A percentile compares a stretch with the other conserved stretches of the same genome.
Evolutionary conservation across 2,329 filamentous ascomycete species (phyloP).

Genomic region (Cadophora gregata): DNA sequence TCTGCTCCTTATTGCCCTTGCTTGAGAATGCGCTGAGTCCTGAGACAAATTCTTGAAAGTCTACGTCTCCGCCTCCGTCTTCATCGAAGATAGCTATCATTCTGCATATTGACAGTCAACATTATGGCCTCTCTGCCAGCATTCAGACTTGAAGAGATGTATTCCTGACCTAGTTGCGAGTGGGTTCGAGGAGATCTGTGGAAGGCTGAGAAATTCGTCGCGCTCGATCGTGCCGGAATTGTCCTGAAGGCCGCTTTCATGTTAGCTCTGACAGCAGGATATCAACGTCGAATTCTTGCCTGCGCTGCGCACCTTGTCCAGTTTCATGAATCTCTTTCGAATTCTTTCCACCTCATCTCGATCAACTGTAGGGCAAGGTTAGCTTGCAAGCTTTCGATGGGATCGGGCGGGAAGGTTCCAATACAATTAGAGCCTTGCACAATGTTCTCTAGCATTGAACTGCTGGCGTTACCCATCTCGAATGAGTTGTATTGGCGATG

Average conservation of each 20-base stretch:
- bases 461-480: conserved; percentile 72
- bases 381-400: conserved; percentile 11
- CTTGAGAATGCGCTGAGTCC: conserved; percentile 94
- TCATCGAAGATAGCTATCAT: conserved; percentile 99
- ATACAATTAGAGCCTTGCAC: conserved; percentile 96
- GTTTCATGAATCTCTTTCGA: conserved; percentile 98
- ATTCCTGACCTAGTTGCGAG: conserved; percentile 80
- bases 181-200: conserved; percentile 97
- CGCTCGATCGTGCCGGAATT: conserved; percentile 98
- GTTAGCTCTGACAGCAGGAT: conserved; percentile 3
- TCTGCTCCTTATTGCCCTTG: conserved; percentile 99
- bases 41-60: conserved; percentile 98
- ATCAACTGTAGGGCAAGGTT: conserved; percentile 70
- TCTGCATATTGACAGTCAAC: conserved; percentile 52
- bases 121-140: conserved; percentile 6
- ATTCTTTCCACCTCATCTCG: conserved; percentile 95
- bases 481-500: conserved; percentile 21
- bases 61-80: conserved; percentile 95
- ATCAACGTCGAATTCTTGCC: conserved; percentile 5
- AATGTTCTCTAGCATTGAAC: conserved; percentile 88
- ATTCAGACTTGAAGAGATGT: background rate
- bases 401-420: conserved; percentile 20
- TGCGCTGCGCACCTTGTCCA: conserved; percentile 78
- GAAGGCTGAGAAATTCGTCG: conserved; percentile 95
- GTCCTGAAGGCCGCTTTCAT: conserved; percentile 63